Evolutionary conservation across 2,329 filamentous ascomycete genomes (phyloP).

Genomic region (Stromatinia cepivora): DNA sequence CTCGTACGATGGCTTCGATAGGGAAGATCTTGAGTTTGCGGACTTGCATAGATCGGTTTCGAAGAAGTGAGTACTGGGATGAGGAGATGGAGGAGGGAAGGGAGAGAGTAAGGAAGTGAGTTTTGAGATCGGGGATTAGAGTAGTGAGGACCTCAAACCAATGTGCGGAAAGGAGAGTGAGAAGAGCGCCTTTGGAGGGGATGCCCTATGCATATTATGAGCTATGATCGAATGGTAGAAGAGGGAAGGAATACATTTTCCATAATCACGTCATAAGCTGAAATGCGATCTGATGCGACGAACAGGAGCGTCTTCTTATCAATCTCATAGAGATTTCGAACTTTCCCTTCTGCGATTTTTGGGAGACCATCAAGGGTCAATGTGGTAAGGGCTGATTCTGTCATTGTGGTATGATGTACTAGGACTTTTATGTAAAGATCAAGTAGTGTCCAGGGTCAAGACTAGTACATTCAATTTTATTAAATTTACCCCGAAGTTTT

Average conservation of each 20-base stretch:
- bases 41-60: constrained; percentile 65
- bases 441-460: not conserved
- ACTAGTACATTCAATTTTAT: not conserved
- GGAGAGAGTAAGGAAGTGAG: constrained; percentile 61
- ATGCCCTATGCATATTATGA: constrained; percentile 54
- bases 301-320: constrained; percentile 74
- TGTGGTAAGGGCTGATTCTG: constrained; percentile 15
- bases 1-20: constrained; percentile 70
- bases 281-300: constrained; percentile 85
- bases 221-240: constrained; percentile 32
- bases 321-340: constrained; percentile 77
- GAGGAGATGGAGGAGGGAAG: constrained; percentile 53
- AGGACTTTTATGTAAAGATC: not conserved
- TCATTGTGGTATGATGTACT: not conserved
- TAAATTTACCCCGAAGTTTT: not conserved
- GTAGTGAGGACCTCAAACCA: constrained; percentile 65
- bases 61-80: constrained; percentile 46
- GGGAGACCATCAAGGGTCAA: constrained; percentile 13
- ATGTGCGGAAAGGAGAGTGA: constrained; percentile 65
- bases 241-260: constrained; percentile 63
- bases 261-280: constrained; percentile 91
- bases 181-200: constrained; percentile 64
- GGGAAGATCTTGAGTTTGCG: constrained; percentile 63
- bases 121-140: constrained; percentile 57
- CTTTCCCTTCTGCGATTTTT: constrained; percentile 55